Conservation (phyloP, 768 basidiomycete species). For the Mycena indigotica region DNA sequence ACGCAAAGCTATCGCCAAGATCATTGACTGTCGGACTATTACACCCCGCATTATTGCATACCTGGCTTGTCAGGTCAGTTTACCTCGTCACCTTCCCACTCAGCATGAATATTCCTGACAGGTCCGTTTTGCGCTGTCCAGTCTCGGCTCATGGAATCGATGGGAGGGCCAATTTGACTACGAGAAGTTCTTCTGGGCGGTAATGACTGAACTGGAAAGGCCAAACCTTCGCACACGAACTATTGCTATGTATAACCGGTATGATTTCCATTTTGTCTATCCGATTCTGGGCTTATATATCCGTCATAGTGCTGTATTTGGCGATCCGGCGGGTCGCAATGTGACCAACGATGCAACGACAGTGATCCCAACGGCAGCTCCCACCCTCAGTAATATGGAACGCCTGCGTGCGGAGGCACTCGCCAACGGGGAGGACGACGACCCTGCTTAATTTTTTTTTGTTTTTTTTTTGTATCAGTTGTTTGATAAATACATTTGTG, state of each 20-base stretch:
- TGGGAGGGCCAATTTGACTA: conserved; percentile 8
- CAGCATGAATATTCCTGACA: background rate
- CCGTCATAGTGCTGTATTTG: background rate
- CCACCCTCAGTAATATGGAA: background rate
- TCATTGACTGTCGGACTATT: background rate
- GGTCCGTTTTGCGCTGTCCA: conserved; percentile 3
- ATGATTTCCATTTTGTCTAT: no score
- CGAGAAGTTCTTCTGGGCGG: conserved; percentile 5
- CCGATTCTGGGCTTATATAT: no score
- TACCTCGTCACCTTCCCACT: no score
- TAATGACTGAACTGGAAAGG: background rate
- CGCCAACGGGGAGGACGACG: background rate
- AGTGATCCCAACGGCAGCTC: background rate
- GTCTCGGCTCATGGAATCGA: background rate
- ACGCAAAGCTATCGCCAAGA: conserved; percentile 2
- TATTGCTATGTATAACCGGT: background rate
- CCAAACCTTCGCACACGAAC: background rate
- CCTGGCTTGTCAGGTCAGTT: background rate
- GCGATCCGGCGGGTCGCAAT: background rate
- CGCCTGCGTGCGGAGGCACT: background rate
- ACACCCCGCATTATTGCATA: background rate
- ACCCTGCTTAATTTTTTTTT: background rate
- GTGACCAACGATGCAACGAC: background rate
- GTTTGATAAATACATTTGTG: background rate
- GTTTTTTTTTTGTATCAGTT: background rate